Evolutionary conservation across 2,329 filamentous ascomycete genomes (phyloP).

Genomic region (Rasamsonia emersonii): DNA sequence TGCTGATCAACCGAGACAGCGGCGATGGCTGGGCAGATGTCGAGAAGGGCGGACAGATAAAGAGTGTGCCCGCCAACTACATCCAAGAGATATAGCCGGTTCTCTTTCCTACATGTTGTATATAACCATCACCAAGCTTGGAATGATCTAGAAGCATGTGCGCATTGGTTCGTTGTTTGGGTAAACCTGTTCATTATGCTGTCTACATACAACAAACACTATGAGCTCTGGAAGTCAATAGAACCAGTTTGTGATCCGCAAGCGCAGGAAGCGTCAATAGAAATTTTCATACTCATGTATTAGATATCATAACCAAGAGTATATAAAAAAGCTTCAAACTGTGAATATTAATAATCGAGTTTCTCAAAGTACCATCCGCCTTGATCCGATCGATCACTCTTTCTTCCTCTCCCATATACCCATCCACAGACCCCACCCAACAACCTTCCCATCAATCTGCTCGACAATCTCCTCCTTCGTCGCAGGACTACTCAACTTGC

Average conservation of each 20-base stretch:
- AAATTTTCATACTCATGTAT: too few species aligned
- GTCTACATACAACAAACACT: too few species aligned
- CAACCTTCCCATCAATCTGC: constrained; percentile 40
- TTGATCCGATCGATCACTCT: constrained; percentile 15
- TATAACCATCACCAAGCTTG: background rate
- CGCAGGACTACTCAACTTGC: constrained; percentile 28
- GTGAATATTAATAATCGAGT: too few species aligned
- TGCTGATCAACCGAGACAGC: constrained; percentile 75
- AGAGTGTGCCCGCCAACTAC: constrained; percentile 91
- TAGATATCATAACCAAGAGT: too few species aligned
- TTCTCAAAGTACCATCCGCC: too few species aligned
- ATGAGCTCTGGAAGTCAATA: too few species aligned
- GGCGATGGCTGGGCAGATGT: constrained; percentile 98
- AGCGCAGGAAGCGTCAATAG: too few species aligned
- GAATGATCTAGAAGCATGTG: constrained; percentile 1
- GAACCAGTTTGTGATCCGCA: too few species aligned
- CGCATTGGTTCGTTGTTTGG: too few species aligned
- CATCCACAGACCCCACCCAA: constrained; percentile 44
- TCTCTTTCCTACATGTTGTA: constrained; percentile 19
- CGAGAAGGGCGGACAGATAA: constrained; percentile 76
- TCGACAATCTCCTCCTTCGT: constrained; percentile 37
- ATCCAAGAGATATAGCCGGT: constrained; percentile 58
- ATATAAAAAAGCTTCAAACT: too few species aligned
- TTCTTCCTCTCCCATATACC: constrained; percentile 39
- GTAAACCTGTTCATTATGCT: too few species aligned